phyloP scores from a whole-genome alignment of 1,139 yeast species.

The Wickerhamomyces sp. region DNA sequence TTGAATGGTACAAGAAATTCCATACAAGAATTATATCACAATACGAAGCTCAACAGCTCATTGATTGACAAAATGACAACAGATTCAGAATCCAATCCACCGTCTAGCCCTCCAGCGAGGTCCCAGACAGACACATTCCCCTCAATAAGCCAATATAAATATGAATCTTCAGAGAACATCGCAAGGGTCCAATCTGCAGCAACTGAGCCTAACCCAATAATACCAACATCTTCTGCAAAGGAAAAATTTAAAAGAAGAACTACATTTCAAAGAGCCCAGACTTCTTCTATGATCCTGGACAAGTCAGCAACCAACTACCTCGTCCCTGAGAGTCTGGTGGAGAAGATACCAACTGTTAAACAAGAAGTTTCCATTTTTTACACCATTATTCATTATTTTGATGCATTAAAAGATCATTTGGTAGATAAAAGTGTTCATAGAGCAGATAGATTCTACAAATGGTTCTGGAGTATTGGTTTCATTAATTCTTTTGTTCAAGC shows the following conservation, averaged over 20 bases:
- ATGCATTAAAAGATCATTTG: slow-evolving; percentile 14
- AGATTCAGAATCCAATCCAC: no score
- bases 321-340: slow-evolving; percentile 12
- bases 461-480: slow-evolving; percentile 12
- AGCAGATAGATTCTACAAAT: slow-evolving; percentile 9
- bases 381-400: slow-evolving; percentile 15
- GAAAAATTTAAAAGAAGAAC: neutral
- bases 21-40: no score
- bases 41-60: no score
- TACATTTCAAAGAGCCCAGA: slow-evolving; percentile 12
- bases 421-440: slow-evolving; percentile 16
- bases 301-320: neutral
- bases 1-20: no score
- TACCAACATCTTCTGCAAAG: neutral
- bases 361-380: slow-evolving; percentile 19
- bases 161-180: no score
- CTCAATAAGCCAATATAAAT: neutral
- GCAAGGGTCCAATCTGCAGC: neutral
- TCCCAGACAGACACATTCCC: neutral
- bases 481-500: slow-evolving; percentile 5
- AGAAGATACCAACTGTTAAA: slow-evolving; percentile 17
- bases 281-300: slow-evolving; percentile 8
- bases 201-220: neutral
- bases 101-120: neutral
- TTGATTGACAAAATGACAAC: no score